Base-by-base conservation (phyloP, 1,139 yeast genomes). In the Suhomyces atakaporum region DNA sequence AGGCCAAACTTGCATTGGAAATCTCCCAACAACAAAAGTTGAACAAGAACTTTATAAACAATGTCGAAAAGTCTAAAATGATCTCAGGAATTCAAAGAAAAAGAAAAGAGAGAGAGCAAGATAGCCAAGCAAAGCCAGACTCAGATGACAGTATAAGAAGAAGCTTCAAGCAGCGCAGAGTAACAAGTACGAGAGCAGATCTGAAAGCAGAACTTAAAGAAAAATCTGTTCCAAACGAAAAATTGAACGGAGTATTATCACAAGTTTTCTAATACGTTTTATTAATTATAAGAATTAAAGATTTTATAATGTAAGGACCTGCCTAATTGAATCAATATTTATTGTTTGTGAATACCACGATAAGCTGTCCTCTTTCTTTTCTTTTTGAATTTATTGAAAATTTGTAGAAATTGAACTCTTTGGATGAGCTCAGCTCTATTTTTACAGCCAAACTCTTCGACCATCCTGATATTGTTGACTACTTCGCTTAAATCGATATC, bases 31-130 rank as follows among this genome's bases (percentile, higher is more conserved):
- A 95, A 36, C 84, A 82, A 43, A 84, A 86, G 51, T 75, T 90
- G 60, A 90, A 89, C 63, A 87, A 88, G 63, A 77, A 83, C 16
- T 94, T 84, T 56, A 75, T 90, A 40, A 76, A 76, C 47, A 90
- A 89, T 51, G 92, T 92, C 24, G 97, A 90, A 56, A 80, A 79
- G 50, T 81, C 95, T 43, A 88, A 87, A 71, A 83, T 83, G 83
- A 73, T 88, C 41, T 72, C 75, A 25, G 79, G 80, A 39, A 86
- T 89, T 16, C 73, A 81, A 49, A 68, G 66, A 45, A 79, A 77
- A 65, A 64, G 77, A 50, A 60, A 66, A 49, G 53, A 60, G 40
- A 50, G 60, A 56, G 52, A 38, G 11, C 49, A 49, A 3, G 51
- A 49, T 4, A 49, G 47, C 16, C 12, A 12, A 20, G 9, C 15